Evolutionary conservation across 2,329 filamentous ascomycete species (phyloP), one percentile per base, ranked within the genome.

Genomic region (Lithohypha guttulata): DNA sequence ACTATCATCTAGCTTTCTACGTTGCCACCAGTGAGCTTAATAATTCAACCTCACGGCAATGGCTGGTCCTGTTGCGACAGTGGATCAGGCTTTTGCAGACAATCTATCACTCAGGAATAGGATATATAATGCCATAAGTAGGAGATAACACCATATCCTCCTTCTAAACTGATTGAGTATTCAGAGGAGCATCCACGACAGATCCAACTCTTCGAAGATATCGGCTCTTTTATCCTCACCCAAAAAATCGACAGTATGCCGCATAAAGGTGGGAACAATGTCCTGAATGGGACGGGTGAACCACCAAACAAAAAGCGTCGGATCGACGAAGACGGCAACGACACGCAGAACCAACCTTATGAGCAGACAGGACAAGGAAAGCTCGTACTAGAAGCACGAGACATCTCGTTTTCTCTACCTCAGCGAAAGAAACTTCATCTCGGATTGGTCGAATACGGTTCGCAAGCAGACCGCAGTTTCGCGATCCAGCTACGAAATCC

Each of bases 351-450:
- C 6, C 26, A 27, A n/a, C 22, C 33, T n/a, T 10, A 20, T 17
- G 17, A 11, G 43, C 44, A 25, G 52, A 57, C 37, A 47, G 55
- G 42, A 29, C n/a, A 39, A 15, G 41, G 42, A 49, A 29, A 45
- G 44, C 28, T 45, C 17, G 26, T 51, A 9, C 65, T 69, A 42
- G 65, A 66, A 42, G 61, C 68, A 43, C 63, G 65, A 41, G 74
- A 77, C 48, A 61, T 76, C 39, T 76, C 72, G 41, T 77, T 79
- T 56, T 65, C 73, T 11, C 64, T 77, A 1, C 76, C 76, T 2
- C 70, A 75, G 49, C 63, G 76, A 38, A 80, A 79, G 61, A 79
- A 79, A 60, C 62, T 77, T 43, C 71, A 65, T 33, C 61, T 80
- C 19, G 70, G 77, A 52, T 55, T 79, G n/a, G 62, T 72, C 23